These are phyloP conservation scores for Knufia petricola DNA, from an alignment of 2,329 filamentous ascomycete genomes.

Conservation along the genomic window DNA sequence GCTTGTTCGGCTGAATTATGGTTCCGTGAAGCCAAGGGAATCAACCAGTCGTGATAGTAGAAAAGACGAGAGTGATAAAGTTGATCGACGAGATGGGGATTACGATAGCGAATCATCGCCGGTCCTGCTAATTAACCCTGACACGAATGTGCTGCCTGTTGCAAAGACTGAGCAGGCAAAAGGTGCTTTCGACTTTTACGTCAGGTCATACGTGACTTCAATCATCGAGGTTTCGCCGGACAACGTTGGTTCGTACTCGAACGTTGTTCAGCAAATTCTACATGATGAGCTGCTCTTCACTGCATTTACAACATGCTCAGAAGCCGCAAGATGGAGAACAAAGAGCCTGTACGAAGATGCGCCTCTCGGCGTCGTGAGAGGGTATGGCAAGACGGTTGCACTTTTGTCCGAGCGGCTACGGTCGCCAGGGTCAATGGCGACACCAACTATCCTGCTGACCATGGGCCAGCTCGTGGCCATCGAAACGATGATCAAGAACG, in stretches of 20 bases:
- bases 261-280: not conserved
- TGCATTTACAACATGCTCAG: not conserved
- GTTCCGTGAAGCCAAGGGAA: not conserved
- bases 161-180: not conserved
- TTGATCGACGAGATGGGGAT: not conserved
- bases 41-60: not conserved
- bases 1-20: no score
- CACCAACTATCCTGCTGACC: not conserved
- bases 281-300: slow-evolving; percentile 3
- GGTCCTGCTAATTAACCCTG: not conserved
- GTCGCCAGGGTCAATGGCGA: not conserved
- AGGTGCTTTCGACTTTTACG: slow-evolving; percentile 1
- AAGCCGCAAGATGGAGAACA: not conserved
- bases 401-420: not conserved
- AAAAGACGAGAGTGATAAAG: not conserved
- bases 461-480: slow-evolving; percentile 1
- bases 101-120: not conserved
- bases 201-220: not conserved
- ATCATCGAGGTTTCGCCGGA: not conserved
- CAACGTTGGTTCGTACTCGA: not conserved
- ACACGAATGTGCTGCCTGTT: not conserved
- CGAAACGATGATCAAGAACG: not conserved
- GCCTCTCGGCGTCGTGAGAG: not conserved
- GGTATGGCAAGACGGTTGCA: not conserved
- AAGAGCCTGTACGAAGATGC: not conserved